Conservation (phyloP, 768 basidiomycete species). For the Arthromyces matolae region DNA sequence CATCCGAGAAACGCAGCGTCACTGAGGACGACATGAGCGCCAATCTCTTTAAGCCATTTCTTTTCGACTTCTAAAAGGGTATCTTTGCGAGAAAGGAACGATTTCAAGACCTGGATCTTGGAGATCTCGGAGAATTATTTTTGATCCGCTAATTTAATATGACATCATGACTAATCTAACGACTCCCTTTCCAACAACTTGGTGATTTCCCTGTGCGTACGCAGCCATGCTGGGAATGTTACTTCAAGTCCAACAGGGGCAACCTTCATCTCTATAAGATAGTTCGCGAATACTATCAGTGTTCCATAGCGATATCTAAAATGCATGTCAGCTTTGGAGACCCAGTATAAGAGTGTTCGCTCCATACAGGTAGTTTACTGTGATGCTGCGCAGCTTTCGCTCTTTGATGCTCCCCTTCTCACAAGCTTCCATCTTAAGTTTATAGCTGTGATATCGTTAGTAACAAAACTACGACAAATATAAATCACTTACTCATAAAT, state of each 20-base stretch:
- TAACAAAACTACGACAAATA: too few species aligned
- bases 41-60: conserved; percentile 50
- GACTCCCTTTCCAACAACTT: conserved; percentile 65
- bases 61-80: conserved; percentile 50
- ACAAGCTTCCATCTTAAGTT: conserved; percentile 82
- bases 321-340: neutral
- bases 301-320: conserved; percentile 82
- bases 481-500: conserved; percentile 92
- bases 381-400: conserved; percentile 65
- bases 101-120: conserved; percentile 56
- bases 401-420: conserved; percentile 78
- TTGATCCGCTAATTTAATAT: too few species aligned
- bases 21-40: conserved; percentile 61
- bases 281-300: conserved; percentile 92
- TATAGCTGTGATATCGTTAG: conserved; percentile 56
- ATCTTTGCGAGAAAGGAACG: conserved; percentile 56
- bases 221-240: conserved; percentile 81
- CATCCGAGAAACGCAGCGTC: conserved; percentile 79
- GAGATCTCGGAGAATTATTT: too few species aligned
- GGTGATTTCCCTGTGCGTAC: conserved; percentile 80
- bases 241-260: conserved; percentile 30
- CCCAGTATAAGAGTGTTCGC: too few species aligned
- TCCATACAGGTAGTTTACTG: conserved; percentile 87
- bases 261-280: conserved; percentile 71
- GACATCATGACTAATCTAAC: conserved; percentile 8